phyloP scores from a whole-genome alignment of 495 filamentous ascomycete genomes.

The Pyrenula massariospora region DNA sequence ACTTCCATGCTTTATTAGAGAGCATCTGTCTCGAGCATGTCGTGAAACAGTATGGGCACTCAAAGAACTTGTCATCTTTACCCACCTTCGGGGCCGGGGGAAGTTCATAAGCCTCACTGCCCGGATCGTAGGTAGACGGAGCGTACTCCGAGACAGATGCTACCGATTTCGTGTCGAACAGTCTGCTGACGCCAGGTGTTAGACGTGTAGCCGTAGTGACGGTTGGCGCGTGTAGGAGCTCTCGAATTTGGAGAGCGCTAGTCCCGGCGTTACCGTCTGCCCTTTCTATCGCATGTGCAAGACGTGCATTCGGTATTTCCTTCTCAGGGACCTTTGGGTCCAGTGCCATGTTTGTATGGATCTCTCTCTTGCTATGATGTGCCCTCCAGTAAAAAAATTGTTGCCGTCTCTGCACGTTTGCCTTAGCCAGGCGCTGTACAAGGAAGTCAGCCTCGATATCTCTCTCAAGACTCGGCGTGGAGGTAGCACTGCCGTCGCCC shows the following conservation, averaged over 20 bases:
- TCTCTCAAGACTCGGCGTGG: too few species aligned
- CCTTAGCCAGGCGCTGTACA: not conserved
- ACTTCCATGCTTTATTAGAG: not conserved
- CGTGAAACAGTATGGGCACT: not conserved
- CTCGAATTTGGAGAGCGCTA: not conserved
- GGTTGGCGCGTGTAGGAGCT: not conserved
- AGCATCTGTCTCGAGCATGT: not conserved
- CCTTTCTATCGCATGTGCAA: not conserved
- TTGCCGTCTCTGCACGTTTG: not conserved
- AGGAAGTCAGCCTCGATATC: too few species aligned
- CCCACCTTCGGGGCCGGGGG: not conserved
- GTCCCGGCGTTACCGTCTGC: not conserved
- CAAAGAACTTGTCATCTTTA: not conserved
- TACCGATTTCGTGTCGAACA: not conserved
- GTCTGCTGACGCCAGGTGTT: not conserved
- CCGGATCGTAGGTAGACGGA: not conserved
- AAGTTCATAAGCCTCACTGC: not conserved
- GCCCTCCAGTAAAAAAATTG: not conserved
- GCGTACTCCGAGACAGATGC: not conserved
- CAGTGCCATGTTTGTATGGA: not conserved
- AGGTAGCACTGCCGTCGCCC: too few species aligned
- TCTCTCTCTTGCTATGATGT: not conserved
- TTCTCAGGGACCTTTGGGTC: not conserved
- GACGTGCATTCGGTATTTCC: not conserved
- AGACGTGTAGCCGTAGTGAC: not conserved